Conservation (phyloP, 495 filamentous ascomycete genomes). For the Letharia columbiana region DNA sequence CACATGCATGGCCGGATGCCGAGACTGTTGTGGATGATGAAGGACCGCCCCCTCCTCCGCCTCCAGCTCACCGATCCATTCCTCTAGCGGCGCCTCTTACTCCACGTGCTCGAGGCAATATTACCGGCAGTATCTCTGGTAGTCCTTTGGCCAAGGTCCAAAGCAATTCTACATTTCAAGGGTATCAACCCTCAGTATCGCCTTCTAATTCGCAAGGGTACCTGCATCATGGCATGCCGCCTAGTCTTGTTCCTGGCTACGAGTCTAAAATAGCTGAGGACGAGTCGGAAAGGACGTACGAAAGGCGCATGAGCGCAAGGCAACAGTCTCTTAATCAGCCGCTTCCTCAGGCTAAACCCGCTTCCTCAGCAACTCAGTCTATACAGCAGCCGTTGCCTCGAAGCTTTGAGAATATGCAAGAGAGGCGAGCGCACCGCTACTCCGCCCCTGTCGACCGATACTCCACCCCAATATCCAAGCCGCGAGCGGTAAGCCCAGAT, state of each 20-base stretch:
- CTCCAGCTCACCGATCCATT: slow-evolving; percentile 37
- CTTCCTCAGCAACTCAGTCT: neutral
- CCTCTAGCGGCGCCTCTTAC: slow-evolving; percentile 43
- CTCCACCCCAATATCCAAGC: slow-evolving; percentile 30
- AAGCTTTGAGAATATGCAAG: slow-evolving; percentile 14
- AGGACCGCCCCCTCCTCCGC: slow-evolving; percentile 38
- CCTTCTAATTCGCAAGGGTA: slow-evolving; percentile 30
- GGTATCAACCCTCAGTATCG: slow-evolving; percentile 21
- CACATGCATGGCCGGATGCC: neutral
- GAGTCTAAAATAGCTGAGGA: slow-evolving; percentile 51
- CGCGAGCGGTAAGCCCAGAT: slow-evolving; percentile 52
- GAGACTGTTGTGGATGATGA: slow-evolving; percentile 37
- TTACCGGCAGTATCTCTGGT: slow-evolving; percentile 14
- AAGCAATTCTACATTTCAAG: slow-evolving; percentile 11
- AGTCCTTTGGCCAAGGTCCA: slow-evolving; percentile 27
- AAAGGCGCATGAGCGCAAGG: slow-evolving; percentile 29
- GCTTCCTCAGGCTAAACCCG: neutral
- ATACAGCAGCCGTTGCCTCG: slow-evolving; percentile 4
- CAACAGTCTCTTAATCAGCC: slow-evolving; percentile 9
- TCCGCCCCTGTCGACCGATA: slow-evolving; percentile 19
- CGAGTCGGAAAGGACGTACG: slow-evolving; percentile 44
- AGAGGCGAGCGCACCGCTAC: slow-evolving; percentile 21
- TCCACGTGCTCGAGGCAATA: slow-evolving; percentile 20
- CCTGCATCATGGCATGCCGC: slow-evolving; percentile 38
- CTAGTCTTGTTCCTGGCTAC: slow-evolving; percentile 62